These are phyloP conservation scores for Boechera retrofracta DNA, from an alignment of 345 rosid genomes.

Conservation along the genomic window DNA sequence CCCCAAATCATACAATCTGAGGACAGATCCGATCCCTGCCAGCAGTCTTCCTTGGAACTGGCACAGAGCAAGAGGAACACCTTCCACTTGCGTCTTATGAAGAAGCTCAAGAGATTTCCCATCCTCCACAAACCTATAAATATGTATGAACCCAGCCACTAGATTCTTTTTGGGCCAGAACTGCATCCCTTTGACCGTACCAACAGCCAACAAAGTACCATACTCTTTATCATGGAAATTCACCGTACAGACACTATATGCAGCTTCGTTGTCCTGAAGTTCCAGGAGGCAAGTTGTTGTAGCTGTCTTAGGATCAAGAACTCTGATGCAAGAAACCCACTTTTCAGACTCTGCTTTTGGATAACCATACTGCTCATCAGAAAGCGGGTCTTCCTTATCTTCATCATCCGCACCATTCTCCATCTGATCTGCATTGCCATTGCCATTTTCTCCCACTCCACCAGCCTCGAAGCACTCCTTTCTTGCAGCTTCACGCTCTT, in stretches of 20 bases:
- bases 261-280: slow-evolving; percentile 98
- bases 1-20: slow-evolving; percentile 92
- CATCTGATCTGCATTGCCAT: slow-evolving; percentile 59
- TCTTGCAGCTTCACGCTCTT: slow-evolving; percentile 94
- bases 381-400: slow-evolving; percentile 80
- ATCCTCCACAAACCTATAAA: slow-evolving; percentile 90
- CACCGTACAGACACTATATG: slow-evolving; percentile 87
- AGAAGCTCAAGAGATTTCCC: slow-evolving; percentile 85
- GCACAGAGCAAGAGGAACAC: slow-evolving; percentile 84
- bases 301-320: slow-evolving; percentile 85
- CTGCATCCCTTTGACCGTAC: slow-evolving; percentile 90
- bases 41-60: slow-evolving; percentile 97
- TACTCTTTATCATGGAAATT: slow-evolving; percentile 97
- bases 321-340: slow-evolving; percentile 98
- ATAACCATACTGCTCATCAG: slow-evolving; percentile 98
- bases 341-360: slow-evolving; percentile 92
- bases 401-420: slow-evolving; percentile 62
- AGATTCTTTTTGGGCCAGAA: slow-evolving; percentile 81
- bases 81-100: slow-evolving; percentile 97
- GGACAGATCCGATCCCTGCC: slow-evolving; percentile 89
- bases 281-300: slow-evolving; percentile 88
- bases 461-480: slow-evolving; percentile 89
- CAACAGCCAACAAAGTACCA: slow-evolving; percentile 92
- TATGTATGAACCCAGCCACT: slow-evolving; percentile 81
- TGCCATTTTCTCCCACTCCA: slow-evolving; percentile 84